phyloP scores from a whole-genome alignment of 1,139 yeast genomes.

The Yamadazyma atmosphaerica region DNA sequence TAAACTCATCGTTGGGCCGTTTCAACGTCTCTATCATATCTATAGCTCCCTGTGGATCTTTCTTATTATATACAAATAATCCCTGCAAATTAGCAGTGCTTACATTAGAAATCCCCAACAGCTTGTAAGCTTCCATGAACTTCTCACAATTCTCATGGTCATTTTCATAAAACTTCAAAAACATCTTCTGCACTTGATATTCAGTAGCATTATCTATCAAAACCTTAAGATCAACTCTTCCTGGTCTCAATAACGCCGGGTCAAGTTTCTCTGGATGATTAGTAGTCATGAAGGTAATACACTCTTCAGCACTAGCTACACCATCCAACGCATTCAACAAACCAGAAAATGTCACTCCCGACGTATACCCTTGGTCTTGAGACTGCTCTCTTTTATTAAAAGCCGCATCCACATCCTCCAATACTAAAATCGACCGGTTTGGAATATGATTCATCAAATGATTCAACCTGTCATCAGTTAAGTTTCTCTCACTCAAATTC shows the following conservation, averaged over 20 bases:
- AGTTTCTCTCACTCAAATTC: constrained; percentile 84
- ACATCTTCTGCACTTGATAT: constrained; percentile 80
- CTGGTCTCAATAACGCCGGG: constrained; percentile 86
- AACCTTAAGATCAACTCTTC: constrained; percentile 86
- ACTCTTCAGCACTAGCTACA: constrained; percentile 97
- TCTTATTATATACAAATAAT: constrained; percentile 86
- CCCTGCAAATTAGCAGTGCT: constrained; percentile 97
- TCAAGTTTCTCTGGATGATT: constrained; percentile 94
- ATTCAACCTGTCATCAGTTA: constrained; percentile 91
- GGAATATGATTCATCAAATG: constrained; percentile 97
- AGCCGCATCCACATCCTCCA: constrained; percentile 97
- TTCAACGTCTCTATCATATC: constrained; percentile 53
- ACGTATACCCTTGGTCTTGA: constrained; percentile 68
- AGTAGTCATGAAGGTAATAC: constrained; percentile 96
- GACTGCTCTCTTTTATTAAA: constrained; percentile 79
- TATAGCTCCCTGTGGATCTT: constrained; percentile 77
- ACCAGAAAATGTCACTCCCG: constrained; percentile 96
- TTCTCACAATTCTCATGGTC: constrained; percentile 58
- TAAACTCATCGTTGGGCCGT: constrained; percentile 33
- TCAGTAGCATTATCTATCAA: constrained; percentile 83
- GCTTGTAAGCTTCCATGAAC: constrained; percentile 56
- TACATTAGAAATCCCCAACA: constrained; percentile 54
- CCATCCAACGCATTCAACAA: constrained; percentile 93
- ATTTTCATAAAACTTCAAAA: constrained; percentile 78
- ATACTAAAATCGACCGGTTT: constrained; percentile 73